Evolutionary conservation across 495 filamentous ascomycete genomes (phyloP), one percentile per base, ranked within the genome.

Genomic region (Penicillium verhagenii): DNA sequence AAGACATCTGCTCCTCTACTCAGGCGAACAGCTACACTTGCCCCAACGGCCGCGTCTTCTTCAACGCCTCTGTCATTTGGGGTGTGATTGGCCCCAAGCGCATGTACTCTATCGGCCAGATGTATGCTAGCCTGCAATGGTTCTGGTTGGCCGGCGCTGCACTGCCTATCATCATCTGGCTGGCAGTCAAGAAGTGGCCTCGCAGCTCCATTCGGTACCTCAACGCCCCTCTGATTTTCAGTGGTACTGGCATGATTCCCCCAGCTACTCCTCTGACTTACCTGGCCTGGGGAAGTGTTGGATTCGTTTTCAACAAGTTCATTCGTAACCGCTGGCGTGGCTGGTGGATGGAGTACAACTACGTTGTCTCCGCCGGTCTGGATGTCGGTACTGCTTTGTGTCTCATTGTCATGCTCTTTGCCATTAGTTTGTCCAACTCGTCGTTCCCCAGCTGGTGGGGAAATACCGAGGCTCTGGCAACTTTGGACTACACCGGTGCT

Each of bases 321-420:
- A 80, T 89, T 54, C 76, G 81, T 38, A 74, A 83, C 54, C 75
- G 78, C 54, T 84, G 75, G 70, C 80, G 75, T 24, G 86, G 85
- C 28, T 90, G 86, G 87, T 90, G 86, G 87, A 74, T 85, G 73
- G 82, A 86, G 57, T 90, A 89, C 68, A 92, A 91, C 74, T 31
- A 48, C 16, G 28, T 48, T 21, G 13, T 48, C 0, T 88, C 86
- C 24, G 87, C 88, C 0, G 88, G 83, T 3, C 72, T 92, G 54
- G 86, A 90, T 60, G 80, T 81, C 42, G 88, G 88, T 14, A 73
- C 90, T 21, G 79, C 81, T 1, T 67, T 90, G 6, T 79, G 75
- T 44, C 87, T 85, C 0, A 79, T 92, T 48, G 61, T 90, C 19
- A 87, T 91, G 48, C 88, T 92, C 76, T 78, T 90, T 47, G 75